Evolutionary conservation across 805 yeast species (phyloP), one percentile per base, ranked within the genome.

Genomic region (Sungouiozyma ichnusensis): DNA sequence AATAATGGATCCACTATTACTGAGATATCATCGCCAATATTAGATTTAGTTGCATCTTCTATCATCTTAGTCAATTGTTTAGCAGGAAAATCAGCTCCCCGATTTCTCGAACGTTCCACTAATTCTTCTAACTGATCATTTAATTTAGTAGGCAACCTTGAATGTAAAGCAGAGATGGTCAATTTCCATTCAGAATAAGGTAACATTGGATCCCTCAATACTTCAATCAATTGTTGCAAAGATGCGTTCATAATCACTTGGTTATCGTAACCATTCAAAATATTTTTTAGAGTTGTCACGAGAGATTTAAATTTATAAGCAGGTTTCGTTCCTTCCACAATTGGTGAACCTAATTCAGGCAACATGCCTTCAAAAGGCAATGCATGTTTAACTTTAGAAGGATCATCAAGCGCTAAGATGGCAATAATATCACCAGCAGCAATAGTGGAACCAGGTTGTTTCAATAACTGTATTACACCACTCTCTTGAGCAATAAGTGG

Each of bases 391-490:
- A 92, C 98, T 68, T 86, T 87, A 4, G 95, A 80, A 45, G 97
- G 97, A 62, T 92, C 98, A 59, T 94, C 99, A 43, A 92, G 71
- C 15, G 97, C 81, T 52, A 92, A 72, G 46, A 92, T 90, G 18
- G 97, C 98, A 60, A 92, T 76, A 47, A 94, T 90, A 59, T 92
- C 98, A 68, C 98, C 98, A 38, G 97, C 97, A 53, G 77, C 77
- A 45, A 92, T 82, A 20, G 94, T 86, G n/a, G 97, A 82, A 41
- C 99, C 99, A 8, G 98, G 97, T 69, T 92, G 98, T 66, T 92
- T 90, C 60, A 92, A 78, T 35, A 87, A 69, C 68, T 90, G 97
- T 41, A 88, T 85, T 44, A 75, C 71, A 73, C 99, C 99, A 56
- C 84, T 82, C 64, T 90, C 98, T 64, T 80, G 85, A 16, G 97